Evolutionary conservation across 2,329 filamentous ascomycete species (phyloP).

Genomic region (Cladosporium colombiae): DNA sequence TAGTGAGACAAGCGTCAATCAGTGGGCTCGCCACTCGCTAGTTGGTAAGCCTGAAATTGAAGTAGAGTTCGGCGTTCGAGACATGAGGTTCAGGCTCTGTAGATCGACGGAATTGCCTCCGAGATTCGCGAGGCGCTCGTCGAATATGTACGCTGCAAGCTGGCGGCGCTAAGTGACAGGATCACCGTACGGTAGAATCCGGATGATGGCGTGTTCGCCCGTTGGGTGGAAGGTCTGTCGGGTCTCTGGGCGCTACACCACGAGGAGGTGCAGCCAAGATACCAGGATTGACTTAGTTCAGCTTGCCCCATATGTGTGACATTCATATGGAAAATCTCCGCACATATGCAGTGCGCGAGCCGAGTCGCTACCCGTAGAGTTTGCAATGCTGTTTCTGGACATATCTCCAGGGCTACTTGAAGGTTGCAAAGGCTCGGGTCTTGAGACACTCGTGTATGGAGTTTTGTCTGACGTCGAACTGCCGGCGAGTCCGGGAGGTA

Average conservation of each 20-base stretch:
- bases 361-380: neutral
- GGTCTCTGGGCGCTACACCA: neutral
- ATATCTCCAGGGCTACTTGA: neutral
- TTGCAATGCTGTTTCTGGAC: neutral
- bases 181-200: neutral
- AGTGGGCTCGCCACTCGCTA: neutral
- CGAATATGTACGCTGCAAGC: neutral
- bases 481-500: neutral
- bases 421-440: neutral
- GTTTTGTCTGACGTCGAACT: neutral
- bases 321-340: neutral
- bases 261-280: neutral
- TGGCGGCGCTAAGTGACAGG: neutral
- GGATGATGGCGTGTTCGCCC: neutral
- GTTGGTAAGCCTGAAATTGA: neutral
- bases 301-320: neutral
- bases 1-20: neutral
- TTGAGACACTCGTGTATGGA: neutral
- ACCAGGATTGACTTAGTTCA: neutral
- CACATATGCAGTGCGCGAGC: neutral
- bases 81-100: constrained; percentile 4
- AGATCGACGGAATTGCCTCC: neutral
- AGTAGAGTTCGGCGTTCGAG: neutral
- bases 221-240: neutral
- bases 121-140: neutral